Base-by-base conservation (phyloP, 495 filamentous ascomycete genomes). In the Neurospora sp. region DNA sequence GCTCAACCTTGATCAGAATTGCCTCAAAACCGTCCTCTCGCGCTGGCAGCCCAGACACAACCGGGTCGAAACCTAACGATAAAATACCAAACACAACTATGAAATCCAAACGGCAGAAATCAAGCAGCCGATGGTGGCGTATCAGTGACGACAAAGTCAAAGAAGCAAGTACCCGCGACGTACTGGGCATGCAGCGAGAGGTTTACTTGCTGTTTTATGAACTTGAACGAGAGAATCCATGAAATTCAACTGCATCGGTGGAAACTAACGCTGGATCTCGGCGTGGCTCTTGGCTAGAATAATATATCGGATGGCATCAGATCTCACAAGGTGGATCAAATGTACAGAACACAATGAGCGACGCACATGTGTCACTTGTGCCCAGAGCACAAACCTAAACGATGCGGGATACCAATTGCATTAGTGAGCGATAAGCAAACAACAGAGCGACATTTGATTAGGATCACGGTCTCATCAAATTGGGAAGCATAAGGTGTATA, bases 121-220 rank as follows among this genome's bases (percentile, higher is more conserved):
- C 84, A n/a, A 88, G 83, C 71, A 87, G 92, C 76, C 87, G 92
- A 22, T 99, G 96, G 96, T 99, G 96, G 96, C 88, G 96, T 16
- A 98, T 99, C 68, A 98, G 94, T 45, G 96, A 99, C 78, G 96
- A 98, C 42, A 98, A 98, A 78, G 87, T 98, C 72, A 97, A 95
- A 77, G 95, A 98, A 78, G 90, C 93, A 72, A 96, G 92, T 81
- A 98, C 94, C 3, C 89, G 87, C 69, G 95, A 99, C 70, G 93
- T 99, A 27, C 78, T 99, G 70, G 87, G 87, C 10, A 97, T 98
- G 95, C 94, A 98, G 80, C 91, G 90, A 75, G 96, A 98, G 80
- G 95, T 98, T 0, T 99, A 98, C 80, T 82, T 99, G 76, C 83
- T 99, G 37, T 99, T 99, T 79, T 99, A 99, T 78, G 95, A 98